These are phyloP conservation scores for Kazachstania taianensis DNA, from an alignment of 805 yeast genomes.

Conservation along the genomic window DNA sequence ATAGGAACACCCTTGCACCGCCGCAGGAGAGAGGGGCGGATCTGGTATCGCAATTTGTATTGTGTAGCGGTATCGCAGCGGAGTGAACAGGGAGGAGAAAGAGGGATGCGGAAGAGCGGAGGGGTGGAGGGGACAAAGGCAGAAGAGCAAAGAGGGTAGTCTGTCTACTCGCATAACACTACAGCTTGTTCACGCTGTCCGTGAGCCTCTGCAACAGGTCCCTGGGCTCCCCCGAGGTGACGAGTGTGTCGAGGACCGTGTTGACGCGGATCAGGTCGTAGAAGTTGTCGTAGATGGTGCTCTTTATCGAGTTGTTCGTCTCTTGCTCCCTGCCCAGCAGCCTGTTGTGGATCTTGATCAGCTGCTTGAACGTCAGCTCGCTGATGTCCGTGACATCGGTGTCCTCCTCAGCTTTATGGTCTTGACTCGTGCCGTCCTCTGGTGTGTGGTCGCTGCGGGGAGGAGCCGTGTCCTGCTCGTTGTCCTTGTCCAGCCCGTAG, in stretches of 20 bases:
- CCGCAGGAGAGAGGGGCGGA: no score
- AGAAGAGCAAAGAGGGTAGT: no score
- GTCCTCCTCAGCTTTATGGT: neutral
- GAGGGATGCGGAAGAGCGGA: no score
- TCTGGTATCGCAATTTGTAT: no score
- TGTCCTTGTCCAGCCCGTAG: conserved; percentile 12
- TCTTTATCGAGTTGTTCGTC: conserved; percentile 41
- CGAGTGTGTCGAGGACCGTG: conserved; percentile 33
- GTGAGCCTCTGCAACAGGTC: no score
- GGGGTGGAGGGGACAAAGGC: no score
- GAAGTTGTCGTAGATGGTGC: conserved; percentile 66
- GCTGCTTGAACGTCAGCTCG: conserved; percentile 12
- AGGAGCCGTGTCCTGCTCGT: neutral
- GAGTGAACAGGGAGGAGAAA: no score
- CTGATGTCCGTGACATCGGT: neutral
- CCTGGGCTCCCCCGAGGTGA: neutral
- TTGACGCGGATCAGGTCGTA: conserved; percentile 62
- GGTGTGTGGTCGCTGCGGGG: neutral
- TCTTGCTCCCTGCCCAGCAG: conserved; percentile 24
- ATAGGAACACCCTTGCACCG: no score
- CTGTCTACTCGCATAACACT: no score
- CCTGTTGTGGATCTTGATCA: conserved; percentile 21
- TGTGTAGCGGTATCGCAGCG: no score
- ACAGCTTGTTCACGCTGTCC: no score
- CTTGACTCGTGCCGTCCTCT: neutral